These are phyloP conservation scores for Penicillium palitans DNA, from an alignment of 2,329 filamentous ascomycete species.

Conservation along the genomic window DNA sequence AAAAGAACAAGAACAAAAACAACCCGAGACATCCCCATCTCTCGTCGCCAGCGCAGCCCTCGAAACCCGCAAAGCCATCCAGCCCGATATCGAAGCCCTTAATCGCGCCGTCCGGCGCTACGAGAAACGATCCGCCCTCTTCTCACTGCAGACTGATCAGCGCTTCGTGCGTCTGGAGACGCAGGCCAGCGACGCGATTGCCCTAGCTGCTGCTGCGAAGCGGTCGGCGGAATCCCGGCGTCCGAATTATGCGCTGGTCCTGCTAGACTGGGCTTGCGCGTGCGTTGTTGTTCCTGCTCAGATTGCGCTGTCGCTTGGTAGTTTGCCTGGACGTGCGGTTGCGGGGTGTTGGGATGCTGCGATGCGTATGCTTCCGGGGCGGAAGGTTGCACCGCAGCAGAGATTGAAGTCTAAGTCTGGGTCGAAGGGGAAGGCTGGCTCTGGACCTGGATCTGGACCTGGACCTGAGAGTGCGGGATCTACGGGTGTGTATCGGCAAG, in stretches of 20 bases:
- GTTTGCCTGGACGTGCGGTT: constrained; percentile 33
- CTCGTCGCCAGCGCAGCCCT: constrained; percentile 40
- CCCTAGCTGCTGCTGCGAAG: constrained; percentile 72
- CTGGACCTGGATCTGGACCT: neutral
- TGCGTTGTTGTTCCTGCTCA: constrained; percentile 40
- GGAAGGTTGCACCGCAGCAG: neutral
- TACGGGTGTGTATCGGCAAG: neutral
- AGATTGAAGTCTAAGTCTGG: neutral
- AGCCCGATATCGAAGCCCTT: constrained; percentile 82
- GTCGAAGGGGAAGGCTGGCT: constrained; percentile 27
- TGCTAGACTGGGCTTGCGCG: constrained; percentile 41
- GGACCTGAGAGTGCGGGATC: neutral
- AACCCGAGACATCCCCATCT: constrained; percentile 40
- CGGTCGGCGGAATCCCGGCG: constrained; percentile 25
- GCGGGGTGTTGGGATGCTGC: constrained; percentile 21
- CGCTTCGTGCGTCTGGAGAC: constrained; percentile 71
- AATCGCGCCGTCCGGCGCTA: constrained; percentile 87
- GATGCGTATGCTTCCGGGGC: constrained; percentile 6
- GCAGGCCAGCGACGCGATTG: constrained; percentile 72
- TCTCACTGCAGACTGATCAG: constrained; percentile 73
- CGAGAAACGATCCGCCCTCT: constrained; percentile 79
- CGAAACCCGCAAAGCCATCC: constrained; percentile 65
- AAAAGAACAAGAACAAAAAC: neutral
- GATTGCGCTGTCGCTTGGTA: constrained; percentile 30
- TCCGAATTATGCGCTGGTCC: constrained; percentile 28